Evolutionary conservation across 345 rosid species (phyloP).

Genomic region (Geranium brycei): DNA sequence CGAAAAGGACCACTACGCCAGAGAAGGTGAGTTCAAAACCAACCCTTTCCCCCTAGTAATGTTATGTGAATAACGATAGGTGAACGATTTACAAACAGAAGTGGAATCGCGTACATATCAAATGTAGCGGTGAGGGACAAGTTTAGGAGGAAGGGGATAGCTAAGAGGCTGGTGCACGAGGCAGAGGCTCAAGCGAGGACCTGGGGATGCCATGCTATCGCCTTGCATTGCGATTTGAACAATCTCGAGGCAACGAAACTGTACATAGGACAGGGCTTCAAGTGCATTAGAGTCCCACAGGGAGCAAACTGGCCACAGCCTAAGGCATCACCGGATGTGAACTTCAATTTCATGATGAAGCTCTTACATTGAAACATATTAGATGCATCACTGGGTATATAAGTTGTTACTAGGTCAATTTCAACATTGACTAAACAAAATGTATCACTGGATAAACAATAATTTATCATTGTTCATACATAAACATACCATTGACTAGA

Average conservation of each 20-base stretch:
- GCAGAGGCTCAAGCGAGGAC: conserved; percentile 75
- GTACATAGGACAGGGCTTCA: conserved; percentile 66
- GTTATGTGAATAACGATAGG: background rate
- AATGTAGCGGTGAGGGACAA: conserved; percentile 77
- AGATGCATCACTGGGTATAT: too few relatives aligned
- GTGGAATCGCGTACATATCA: conserved; percentile 84
- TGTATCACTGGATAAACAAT: too few relatives aligned
- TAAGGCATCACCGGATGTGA: conserved; percentile 46
- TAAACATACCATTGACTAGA: too few relatives aligned
- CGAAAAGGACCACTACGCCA: conserved; percentile 64
- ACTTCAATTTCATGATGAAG: conserved; percentile 84
- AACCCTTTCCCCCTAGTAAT: background rate
- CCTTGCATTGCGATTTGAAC: conserved; percentile 71
- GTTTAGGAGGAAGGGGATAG: conserved; percentile 73
- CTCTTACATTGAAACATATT: conserved; percentile 13
- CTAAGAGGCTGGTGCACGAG: conserved; percentile 55
- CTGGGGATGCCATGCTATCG: conserved; percentile 79
- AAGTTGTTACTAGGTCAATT: too few relatives aligned
- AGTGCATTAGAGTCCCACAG: conserved; percentile 54
- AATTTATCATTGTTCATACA: too few relatives aligned
- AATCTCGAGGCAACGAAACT: conserved; percentile 61
- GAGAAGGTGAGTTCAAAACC: conserved; percentile 40
- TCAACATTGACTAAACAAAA: too few relatives aligned
- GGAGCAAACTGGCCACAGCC: conserved; percentile 84
- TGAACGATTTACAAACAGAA: conserved; percentile 24